Evolutionary conservation across 495 filamentous ascomycete genomes (phyloP).

Genomic region (Trypethelium eluteriae): DNA sequence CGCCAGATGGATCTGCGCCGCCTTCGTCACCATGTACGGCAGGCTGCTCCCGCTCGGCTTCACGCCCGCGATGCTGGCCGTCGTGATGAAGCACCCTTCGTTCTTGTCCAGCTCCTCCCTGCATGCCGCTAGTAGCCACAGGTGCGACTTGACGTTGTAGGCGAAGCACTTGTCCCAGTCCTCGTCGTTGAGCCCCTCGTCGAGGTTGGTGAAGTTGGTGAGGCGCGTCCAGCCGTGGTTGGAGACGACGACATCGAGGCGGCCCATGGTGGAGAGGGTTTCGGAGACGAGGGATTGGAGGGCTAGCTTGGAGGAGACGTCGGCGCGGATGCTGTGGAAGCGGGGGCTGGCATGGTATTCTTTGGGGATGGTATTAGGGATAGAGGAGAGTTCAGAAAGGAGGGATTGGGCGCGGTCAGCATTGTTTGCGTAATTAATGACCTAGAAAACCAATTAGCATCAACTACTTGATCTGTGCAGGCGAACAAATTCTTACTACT

Average conservation of each 20-base stretch:
- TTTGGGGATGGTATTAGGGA: constrained; percentile 19
- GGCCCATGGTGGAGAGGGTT: constrained; percentile 40
- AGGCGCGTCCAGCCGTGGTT: constrained; percentile 52
- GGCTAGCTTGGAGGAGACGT: constrained; percentile 40
- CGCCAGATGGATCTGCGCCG: constrained; percentile 49
- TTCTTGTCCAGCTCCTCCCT: constrained; percentile 41
- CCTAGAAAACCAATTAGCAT: constrained; percentile 19
- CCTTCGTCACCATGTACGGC: constrained; percentile 37
- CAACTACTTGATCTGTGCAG: neutral
- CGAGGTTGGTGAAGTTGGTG: constrained; percentile 44
- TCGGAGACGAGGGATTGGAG: constrained; percentile 41
- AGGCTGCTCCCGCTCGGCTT: constrained; percentile 45
- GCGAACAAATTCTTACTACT: constrained; percentile 30
- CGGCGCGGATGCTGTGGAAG: constrained; percentile 43
- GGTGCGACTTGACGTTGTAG: constrained; percentile 53
- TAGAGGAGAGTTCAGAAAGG: constrained; percentile 38
- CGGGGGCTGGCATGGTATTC: constrained; percentile 17
- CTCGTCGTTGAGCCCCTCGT: constrained; percentile 48
- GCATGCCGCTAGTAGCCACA: constrained; percentile 48
- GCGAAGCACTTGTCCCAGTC: constrained; percentile 52
- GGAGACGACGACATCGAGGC: constrained; percentile 48
- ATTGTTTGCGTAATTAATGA: constrained; percentile 49
- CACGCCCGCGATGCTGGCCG: constrained; percentile 48
- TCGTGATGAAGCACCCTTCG: constrained; percentile 48
- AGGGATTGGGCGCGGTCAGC: constrained; percentile 38